phyloP scores from a whole-genome alignment of 306 rosid species.

The Elaeagnus macrophylla region DNA sequence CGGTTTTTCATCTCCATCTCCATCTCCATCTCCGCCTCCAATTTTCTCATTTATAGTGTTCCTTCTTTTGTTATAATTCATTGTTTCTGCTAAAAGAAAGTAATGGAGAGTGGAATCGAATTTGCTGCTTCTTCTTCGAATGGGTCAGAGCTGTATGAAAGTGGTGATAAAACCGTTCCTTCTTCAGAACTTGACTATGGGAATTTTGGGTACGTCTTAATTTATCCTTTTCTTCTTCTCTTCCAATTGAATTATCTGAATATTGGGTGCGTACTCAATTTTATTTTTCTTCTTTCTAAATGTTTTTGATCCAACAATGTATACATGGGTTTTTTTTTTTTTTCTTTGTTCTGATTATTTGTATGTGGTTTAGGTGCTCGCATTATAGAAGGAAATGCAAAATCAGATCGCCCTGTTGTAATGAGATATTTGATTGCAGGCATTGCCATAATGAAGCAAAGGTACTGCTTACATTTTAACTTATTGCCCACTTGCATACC shows the following conservation, averaged over 20 bases:
- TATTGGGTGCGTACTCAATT: not conserved
- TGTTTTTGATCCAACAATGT: not conserved
- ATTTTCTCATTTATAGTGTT: not conserved
- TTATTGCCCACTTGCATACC: no score
- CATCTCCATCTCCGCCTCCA: no score
- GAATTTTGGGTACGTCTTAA: constrained; percentile 38
- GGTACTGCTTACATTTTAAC: constrained; percentile 18
- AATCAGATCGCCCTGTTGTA: constrained; percentile 63
- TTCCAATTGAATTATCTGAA: not conserved
- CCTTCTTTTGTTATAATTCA: not conserved
- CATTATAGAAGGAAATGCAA: constrained; percentile 72
- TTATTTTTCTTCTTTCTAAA: not conserved
- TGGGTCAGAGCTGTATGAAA: constrained; percentile 7
- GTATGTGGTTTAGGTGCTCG: constrained; percentile 34
- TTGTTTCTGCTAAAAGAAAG: not conserved
- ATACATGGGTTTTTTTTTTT: not conserved
- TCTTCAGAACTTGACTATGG: constrained; percentile 17
- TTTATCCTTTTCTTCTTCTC: no score
- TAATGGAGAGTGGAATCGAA: constrained; percentile 9
- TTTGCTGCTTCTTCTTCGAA: constrained; percentile 1
- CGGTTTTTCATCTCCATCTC: not conserved
- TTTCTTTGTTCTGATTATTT: not conserved
- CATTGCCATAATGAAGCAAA: constrained; percentile 76
- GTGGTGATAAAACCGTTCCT: constrained; percentile 8
- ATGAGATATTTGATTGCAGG: constrained; percentile 53